Conservation (phyloP, 2,329 filamentous ascomycete species). For the Colletotrichum australisinense region DNA sequence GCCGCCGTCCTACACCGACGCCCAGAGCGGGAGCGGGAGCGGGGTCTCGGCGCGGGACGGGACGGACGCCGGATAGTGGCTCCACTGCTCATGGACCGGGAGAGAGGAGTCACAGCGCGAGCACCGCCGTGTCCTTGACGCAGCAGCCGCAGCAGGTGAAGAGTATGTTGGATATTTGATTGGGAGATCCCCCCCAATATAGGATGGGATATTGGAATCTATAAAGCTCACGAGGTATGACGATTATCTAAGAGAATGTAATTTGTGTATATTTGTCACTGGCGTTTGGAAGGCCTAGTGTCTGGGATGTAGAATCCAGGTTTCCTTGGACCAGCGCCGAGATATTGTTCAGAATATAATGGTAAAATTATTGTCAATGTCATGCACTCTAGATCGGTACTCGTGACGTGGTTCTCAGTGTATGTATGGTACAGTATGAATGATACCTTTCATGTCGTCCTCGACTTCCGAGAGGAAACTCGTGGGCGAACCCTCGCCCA, state of each 20-base stretch:
- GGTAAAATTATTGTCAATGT: not conserved
- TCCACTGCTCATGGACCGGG: slow-evolving; percentile 38
- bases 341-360: not conserved
- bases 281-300: not conserved
- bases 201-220: not conserved
- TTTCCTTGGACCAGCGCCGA: no score
- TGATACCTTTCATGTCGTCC: no score
- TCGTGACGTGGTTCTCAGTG: not conserved
- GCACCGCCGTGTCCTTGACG: slow-evolving; percentile 58
- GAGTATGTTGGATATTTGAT: slow-evolving; percentile 69
- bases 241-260: not conserved
- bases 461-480: no score
- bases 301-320: not conserved
- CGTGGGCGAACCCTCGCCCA: no score
- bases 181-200: not conserved
- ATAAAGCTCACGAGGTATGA: slow-evolving; percentile 24
- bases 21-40: not conserved
- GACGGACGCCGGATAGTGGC: not conserved
- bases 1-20: slow-evolving; percentile 51
- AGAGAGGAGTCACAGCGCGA: slow-evolving; percentile 57
- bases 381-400: not conserved
- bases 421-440: no score
- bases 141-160: slow-evolving; percentile 64
- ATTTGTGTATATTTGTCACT: not conserved
- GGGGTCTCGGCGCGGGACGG: not conserved